Evolutionary conservation across 2,329 filamentous ascomycete species (phyloP).

Genomic region (Fusarium metavorans): DNA sequence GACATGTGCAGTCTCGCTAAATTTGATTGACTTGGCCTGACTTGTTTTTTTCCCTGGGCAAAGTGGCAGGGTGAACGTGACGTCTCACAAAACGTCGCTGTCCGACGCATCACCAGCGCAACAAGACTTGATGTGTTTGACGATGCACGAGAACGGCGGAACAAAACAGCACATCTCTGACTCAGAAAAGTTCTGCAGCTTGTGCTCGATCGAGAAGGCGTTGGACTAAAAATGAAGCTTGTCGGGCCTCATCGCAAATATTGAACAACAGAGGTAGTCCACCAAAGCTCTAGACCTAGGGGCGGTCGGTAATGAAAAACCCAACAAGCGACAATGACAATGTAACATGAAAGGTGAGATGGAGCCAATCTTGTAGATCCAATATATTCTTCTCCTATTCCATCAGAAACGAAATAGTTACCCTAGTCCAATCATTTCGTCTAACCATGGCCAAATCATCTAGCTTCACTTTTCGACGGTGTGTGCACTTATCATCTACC

Average conservation of each 20-base stretch:
- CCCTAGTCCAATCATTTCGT: not conserved
- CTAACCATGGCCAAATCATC: not conserved
- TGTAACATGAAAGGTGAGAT: not conserved
- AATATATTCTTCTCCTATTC: not conserved
- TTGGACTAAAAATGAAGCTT: not conserved
- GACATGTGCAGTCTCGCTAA: not conserved
- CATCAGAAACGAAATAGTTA: not conserved
- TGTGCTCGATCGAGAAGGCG: not conserved
- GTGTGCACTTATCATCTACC: not conserved
- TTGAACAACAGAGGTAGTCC: not conserved
- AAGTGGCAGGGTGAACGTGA: not conserved
- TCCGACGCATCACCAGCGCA: not conserved
- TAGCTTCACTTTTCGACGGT: not conserved
- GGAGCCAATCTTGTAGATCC: not conserved
- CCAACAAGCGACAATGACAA: not conserved
- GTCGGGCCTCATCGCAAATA: not conserved
- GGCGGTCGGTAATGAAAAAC: not conserved
- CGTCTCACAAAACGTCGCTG: not conserved
- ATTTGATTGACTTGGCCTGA: not conserved
- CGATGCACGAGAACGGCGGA: not conserved
- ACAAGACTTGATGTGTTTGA: not conserved
- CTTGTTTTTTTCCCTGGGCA: not conserved
- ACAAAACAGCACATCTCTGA: not conserved
- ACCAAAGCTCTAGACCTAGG: not conserved
- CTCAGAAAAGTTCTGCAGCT: not conserved